Percentiles rank a stretch among this genome's conserved stretches.
Conservation (phyloP, 768 basidiomycete genomes). For the Crucibulum laeve region DNA sequence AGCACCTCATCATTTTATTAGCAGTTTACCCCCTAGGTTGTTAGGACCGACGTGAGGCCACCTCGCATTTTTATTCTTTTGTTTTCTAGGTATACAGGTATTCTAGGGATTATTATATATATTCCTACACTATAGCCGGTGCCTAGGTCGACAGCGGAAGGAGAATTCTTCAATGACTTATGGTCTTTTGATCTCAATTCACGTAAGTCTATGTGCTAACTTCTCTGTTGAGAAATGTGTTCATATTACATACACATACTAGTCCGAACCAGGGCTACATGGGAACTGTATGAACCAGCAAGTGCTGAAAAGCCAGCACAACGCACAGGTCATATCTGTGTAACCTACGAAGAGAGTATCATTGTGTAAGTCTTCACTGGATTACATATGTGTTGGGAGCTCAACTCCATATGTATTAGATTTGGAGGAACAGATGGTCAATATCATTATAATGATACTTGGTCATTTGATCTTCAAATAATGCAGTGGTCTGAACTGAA, state of each 20-base stretch:
- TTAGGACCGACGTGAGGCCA: no score
- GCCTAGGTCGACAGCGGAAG: no score
- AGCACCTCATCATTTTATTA: no score
- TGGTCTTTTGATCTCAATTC: slow-evolving; percentile 97
- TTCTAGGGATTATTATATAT: no score
- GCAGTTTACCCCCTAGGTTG: no score
- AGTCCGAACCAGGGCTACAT: slow-evolving; percentile 82
- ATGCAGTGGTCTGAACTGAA: slow-evolving; percentile 86
- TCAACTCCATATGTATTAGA: slow-evolving; percentile 18
- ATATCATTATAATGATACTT: slow-evolving; percentile 99
- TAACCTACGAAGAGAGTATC: slow-evolving; percentile 78
- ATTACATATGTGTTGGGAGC: background rate
- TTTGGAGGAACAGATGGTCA: slow-evolving; percentile 99
- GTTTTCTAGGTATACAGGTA: no score
- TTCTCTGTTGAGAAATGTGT: background rate
- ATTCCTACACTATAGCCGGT: no score
- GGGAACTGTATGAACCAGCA: slow-evolving; percentile 74
- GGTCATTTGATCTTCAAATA: slow-evolving; percentile 84
- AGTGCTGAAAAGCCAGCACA: slow-evolving; percentile 65
- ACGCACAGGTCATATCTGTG: slow-evolving; percentile 89
- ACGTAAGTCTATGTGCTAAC: slow-evolving; percentile 50
- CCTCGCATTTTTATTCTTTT: no score
- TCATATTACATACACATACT: slow-evolving; percentile 6
- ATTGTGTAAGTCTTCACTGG: slow-evolving; percentile 56
- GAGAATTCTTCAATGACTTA: slow-evolving; percentile 90